Evolutionary conservation across 2,329 filamentous ascomycete species (phyloP), one percentile per base, ranked within the genome.

Genomic region (Neoscytalidium dimidiatum): DNA sequence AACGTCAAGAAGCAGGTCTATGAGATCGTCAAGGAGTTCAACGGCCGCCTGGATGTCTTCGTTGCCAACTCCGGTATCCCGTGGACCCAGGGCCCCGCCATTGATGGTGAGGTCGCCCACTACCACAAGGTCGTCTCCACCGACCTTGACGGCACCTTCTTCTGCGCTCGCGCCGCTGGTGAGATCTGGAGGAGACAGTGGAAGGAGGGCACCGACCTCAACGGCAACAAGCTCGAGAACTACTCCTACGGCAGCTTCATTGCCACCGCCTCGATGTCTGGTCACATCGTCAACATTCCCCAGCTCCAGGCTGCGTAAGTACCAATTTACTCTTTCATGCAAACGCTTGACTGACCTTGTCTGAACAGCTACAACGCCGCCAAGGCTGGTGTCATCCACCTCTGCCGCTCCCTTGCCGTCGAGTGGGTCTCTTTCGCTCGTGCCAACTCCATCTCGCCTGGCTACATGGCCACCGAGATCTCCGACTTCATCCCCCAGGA

Each of bases 91-190:
- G 84, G 89, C 79, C 81, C 80, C 64, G 90, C 89, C 65, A 84
- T 92, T 73, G 90, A 92, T 68, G 87, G 87, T 74, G 85, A 86
- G 26, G 87, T 90, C 23, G 84, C 89, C 73, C 90, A 92, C 74
- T 87, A 88, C 74, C 88, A 93, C 75, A 86, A 88, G 77, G 92
- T 96, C 82, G 84, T 96, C 77, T 86, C 90, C 71, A 89, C 94
- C 73, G 96, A 97, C 78, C 84, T 96, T 70, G 95, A 88, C n/a
- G 94, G 93, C 13, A 90, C 90, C 43, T 92, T 90, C 79, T 94
- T 91, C 83, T 96, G 92, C 68, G 92, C 92, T 28, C 92, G 94
- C 81, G 92, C 92, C 21, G 91, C 92, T n/a, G 94, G 93, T 11
- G 48, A 66, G 62, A 62, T 67, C 65, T 67, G 65, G 65, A 64